Conservation (phyloP, 1,139 yeast genomes). For the Hansenula anomala region DNA sequence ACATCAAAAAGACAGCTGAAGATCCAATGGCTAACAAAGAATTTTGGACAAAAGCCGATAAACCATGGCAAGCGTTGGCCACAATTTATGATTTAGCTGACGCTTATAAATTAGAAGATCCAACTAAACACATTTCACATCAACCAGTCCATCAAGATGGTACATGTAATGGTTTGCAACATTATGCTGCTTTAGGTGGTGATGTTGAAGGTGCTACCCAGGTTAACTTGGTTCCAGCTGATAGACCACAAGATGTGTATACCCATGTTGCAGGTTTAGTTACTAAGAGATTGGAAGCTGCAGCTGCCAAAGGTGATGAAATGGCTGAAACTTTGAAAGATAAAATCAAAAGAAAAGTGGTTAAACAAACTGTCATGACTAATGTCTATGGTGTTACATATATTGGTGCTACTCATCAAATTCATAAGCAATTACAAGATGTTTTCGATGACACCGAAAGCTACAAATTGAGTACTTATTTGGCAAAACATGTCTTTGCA, state of each 20-base stretch:
- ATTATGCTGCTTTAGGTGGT: slow-evolving; percentile 97
- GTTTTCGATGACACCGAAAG: slow-evolving; percentile 34
- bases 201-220: slow-evolving; percentile 92
- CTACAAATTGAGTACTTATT: slow-evolving; percentile 49
- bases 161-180: slow-evolving; percentile 95
- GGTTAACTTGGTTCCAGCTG: slow-evolving; percentile 80
- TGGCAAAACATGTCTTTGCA: slow-evolving; percentile 74
- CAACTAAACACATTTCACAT: slow-evolving; percentile 69
- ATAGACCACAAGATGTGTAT: slow-evolving; percentile 89
- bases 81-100: slow-evolving; percentile 75
- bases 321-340: slow-evolving; percentile 38
- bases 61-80: slow-evolving; percentile 94
- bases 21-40: slow-evolving; percentile 58
- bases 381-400: slow-evolving; percentile 97
- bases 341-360: slow-evolving; percentile 77
- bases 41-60: slow-evolving; percentile 88
- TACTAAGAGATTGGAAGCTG: slow-evolving; percentile 47
- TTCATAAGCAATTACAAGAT: slow-evolving; percentile 56
- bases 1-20: slow-evolving; percentile 61
- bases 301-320: slow-evolving; percentile 50
- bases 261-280: slow-evolving; percentile 78
- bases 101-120: slow-evolving; percentile 69
- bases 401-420: slow-evolving; percentile 89
- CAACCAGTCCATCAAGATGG: slow-evolving; percentile 97
- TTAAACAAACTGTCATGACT: slow-evolving; percentile 97